Evolutionary conservation across 1,284 basidiomycete genomes (phyloP).

Genomic region (Cryptococcus sp.): DNA sequence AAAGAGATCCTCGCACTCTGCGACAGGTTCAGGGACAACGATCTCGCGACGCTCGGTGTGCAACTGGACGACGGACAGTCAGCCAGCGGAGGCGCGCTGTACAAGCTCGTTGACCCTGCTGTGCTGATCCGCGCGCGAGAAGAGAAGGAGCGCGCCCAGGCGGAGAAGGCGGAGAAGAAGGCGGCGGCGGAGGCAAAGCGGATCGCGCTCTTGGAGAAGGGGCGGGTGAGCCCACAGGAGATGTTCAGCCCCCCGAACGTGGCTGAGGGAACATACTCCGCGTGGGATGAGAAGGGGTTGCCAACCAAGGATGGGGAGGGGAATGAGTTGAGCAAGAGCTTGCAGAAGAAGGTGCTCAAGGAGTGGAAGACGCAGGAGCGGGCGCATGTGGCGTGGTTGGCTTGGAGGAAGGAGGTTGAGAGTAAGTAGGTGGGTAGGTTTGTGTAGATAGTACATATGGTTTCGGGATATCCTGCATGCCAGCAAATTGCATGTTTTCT

Average conservation of each 20-base stretch:
- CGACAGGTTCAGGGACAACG: constrained; percentile 85
- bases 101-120: constrained; percentile 84
- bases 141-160: constrained; percentile 75
- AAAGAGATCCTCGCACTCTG: constrained; percentile 74
- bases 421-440: no score
- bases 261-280: constrained; percentile 63
- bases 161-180: constrained; percentile 71
- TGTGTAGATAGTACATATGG: no score
- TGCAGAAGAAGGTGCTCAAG: constrained; percentile 76
- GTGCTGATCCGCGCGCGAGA: constrained; percentile 80
- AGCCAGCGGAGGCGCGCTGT: constrained; percentile 82
- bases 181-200: constrained; percentile 70
- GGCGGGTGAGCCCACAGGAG: constrained; percentile 67
- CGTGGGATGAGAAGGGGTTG: constrained; percentile 80
- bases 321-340: constrained; percentile 78
- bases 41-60: constrained; percentile 88
- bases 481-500: no score
- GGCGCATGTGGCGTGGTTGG: constrained; percentile 64
- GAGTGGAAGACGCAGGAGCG: constrained; percentile 73
- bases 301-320: constrained; percentile 81
- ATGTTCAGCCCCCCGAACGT: constrained; percentile 83
- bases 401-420: constrained; percentile 25
- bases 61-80: constrained; percentile 90
- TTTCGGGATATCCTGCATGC: no score
- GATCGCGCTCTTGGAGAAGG: constrained; percentile 78